Conservation (phyloP, 805 yeast species). For the Lipomyces starkeyi region DNA sequence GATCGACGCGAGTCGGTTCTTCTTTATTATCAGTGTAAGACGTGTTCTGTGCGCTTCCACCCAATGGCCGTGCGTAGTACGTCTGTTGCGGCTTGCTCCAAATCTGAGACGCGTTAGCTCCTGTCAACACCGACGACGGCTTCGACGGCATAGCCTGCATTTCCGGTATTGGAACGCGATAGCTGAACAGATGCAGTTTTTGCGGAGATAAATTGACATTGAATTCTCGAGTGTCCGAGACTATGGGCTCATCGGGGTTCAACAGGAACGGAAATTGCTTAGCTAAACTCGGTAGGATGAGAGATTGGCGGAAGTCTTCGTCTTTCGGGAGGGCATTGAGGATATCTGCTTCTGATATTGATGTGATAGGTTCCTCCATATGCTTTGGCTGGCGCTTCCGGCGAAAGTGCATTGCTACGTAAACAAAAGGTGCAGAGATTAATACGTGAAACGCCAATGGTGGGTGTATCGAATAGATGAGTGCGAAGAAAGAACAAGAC, state of each 20-base stretch:
- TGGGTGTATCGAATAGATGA: background rate
- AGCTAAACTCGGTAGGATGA: slow-evolving; percentile 20
- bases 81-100: slow-evolving; percentile 1
- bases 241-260: background rate
- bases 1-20: background rate
- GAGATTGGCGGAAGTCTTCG: slow-evolving; percentile 23
- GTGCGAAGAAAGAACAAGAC: background rate
- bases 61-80: background rate
- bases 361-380: background rate
- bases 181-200: background rate
- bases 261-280: slow-evolving; percentile 19
- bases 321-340: slow-evolving; percentile 20
- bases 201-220: background rate
- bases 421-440: background rate
- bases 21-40: background rate
- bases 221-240: background rate
- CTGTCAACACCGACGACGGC: slow-evolving; percentile 10
- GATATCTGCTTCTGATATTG: slow-evolving; percentile 13
- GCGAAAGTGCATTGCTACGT: slow-evolving; percentile 7
- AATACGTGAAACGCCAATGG: background rate
- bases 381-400: background rate
- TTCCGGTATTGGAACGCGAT: background rate
- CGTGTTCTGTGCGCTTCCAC: background rate
- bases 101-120: background rate
- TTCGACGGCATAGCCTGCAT: slow-evolving; percentile 16